Evolutionary conservation across 2,329 filamentous ascomycete species (phyloP).

Genomic region (Fusarium stilboides): DNA sequence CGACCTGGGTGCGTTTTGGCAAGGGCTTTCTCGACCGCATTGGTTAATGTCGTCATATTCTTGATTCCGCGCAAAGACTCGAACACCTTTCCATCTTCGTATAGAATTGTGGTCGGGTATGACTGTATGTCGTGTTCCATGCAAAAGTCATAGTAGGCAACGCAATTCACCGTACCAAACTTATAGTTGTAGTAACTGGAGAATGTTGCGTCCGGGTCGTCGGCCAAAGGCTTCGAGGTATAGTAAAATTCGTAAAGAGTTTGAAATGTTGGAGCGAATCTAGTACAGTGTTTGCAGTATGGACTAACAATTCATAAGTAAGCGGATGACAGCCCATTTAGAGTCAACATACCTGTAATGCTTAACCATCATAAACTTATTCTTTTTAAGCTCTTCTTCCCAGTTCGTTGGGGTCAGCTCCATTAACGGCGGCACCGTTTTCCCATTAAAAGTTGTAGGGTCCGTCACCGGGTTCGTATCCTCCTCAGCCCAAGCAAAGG

Average conservation of each 20-base stretch:
- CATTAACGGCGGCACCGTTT: slow-evolving; percentile 75
- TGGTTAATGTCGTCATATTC: slow-evolving; percentile 75
- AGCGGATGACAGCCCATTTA: background rate
- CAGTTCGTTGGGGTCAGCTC: slow-evolving; percentile 73
- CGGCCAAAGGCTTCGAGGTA: slow-evolving; percentile 81
- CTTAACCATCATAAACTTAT: slow-evolving; percentile 71
- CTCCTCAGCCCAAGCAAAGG: slow-evolving; percentile 54
- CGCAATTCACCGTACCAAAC: slow-evolving; percentile 89
- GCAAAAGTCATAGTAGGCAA: slow-evolving; percentile 86
- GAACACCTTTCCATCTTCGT: slow-evolving; percentile 80
- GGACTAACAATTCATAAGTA: slow-evolving; percentile 60
- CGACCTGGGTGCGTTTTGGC: slow-evolving; percentile 86
- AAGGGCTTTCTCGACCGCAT: slow-evolving; percentile 81
- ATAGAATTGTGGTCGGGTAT: slow-evolving; percentile 85
- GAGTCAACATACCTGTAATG: slow-evolving; percentile 74
- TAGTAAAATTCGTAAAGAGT: slow-evolving; percentile 96
- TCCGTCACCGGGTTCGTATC: slow-evolving; percentile 52
- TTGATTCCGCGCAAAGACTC: slow-evolving; percentile 77
- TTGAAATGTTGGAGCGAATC: slow-evolving; percentile 88
- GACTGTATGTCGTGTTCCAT: slow-evolving; percentile 74
- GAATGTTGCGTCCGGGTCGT: slow-evolving; percentile 74
- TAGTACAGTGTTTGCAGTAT: slow-evolving; percentile 80
- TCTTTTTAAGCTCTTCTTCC: slow-evolving; percentile 68
- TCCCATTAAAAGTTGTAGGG: slow-evolving; percentile 75
- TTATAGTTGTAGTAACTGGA: slow-evolving; percentile 89